A percentile compares a stretch with the other conserved stretches of the same genome.
These are phyloP conservation scores for Pestalotiopsis sp. DNA, from an alignment of 2,329 filamentous ascomycete species.

Conservation along the genomic window DNA sequence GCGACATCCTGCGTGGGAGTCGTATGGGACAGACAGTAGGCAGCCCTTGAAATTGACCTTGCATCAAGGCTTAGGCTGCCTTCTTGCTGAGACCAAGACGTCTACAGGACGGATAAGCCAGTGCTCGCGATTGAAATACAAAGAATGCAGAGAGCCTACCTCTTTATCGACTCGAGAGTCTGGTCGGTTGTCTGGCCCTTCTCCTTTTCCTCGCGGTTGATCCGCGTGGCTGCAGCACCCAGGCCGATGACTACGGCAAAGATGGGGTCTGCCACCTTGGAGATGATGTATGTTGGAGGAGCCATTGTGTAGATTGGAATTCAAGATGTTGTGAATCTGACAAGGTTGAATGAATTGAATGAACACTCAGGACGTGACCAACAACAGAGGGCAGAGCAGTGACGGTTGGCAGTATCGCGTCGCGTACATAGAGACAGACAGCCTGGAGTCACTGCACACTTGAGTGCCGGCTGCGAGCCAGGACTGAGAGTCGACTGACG, in stretches of 20 bases:
- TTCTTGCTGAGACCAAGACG: slow-evolving; percentile 11
- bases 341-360: not conserved
- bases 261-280: slow-evolving; percentile 59
- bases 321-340: not conserved
- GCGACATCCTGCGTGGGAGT: not conserved
- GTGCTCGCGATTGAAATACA: not conserved
- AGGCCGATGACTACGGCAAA: slow-evolving; percentile 61
- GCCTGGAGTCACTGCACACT: not conserved
- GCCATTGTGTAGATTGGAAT: slow-evolving; percentile 42
- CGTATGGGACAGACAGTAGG: not conserved
- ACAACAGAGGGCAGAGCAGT: not conserved
- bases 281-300: slow-evolving; percentile 61
- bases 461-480: not conserved
- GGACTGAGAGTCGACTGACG: not conserved
- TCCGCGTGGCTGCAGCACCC: slow-evolving; percentile 56
- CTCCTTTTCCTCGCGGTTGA: slow-evolving; percentile 62
- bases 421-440: not conserved
- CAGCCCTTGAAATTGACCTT: not conserved
- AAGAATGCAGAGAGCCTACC: slow-evolving; percentile 34
- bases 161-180: slow-evolving; percentile 49
- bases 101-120: not conserved
- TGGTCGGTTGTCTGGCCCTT: slow-evolving; percentile 56
- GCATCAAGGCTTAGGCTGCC: not conserved
- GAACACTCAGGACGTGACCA: not conserved
- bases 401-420: not conserved